phyloP scores from a whole-genome alignment of 2,329 filamentous ascomycete species.

The Fusarium goolgardi region DNA sequence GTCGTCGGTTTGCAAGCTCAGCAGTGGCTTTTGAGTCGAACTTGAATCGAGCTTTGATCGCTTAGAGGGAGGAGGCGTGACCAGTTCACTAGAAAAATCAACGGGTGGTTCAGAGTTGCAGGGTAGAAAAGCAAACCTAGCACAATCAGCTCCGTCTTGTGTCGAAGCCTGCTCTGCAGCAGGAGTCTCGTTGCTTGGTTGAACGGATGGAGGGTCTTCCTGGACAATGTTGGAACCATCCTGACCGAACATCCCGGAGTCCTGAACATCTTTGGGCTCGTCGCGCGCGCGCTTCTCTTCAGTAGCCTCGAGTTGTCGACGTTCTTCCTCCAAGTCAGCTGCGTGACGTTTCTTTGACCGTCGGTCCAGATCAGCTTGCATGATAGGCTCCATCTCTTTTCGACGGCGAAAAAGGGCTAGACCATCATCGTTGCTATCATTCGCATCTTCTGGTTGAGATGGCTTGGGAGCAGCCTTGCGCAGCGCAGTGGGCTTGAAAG shows the following conservation, averaged over 20 bases:
- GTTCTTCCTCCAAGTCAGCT: slow-evolving; percentile 36
- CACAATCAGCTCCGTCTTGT: slow-evolving; percentile 23
- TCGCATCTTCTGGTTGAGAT: slow-evolving; percentile 27
- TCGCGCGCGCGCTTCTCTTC: slow-evolving; percentile 42
- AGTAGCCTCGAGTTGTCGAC: slow-evolving; percentile 25
- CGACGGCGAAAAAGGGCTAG: slow-evolving; percentile 64
- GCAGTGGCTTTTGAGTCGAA: slow-evolving; percentile 33
- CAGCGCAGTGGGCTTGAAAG: slow-evolving; percentile 63
- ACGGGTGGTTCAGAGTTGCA: slow-evolving; percentile 1
- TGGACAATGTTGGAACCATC: not conserved
- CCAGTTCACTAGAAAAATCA: slow-evolving; percentile 49
- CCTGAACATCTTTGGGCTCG: slow-evolving; percentile 27
- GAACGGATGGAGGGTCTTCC: not conserved
- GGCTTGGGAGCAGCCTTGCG: slow-evolving; percentile 50
- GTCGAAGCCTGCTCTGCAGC: slow-evolving; percentile 26
- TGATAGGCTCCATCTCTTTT: slow-evolving; percentile 61
- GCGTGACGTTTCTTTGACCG: slow-evolving; percentile 43
- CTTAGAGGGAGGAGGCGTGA: slow-evolving; percentile 55
- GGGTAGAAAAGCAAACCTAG: slow-evolving; percentile 37
- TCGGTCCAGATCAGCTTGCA: slow-evolving; percentile 56
- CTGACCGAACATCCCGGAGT: not conserved
- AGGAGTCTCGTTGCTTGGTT: slow-evolving; percentile 4
- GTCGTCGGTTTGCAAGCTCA: slow-evolving; percentile 25
- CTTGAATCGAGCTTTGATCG: slow-evolving; percentile 48
- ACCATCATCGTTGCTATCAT: slow-evolving; percentile 49